phyloP scores from a whole-genome alignment of 495 filamentous ascomycete genomes.

The Aspergillus incahuasiensis region DNA sequence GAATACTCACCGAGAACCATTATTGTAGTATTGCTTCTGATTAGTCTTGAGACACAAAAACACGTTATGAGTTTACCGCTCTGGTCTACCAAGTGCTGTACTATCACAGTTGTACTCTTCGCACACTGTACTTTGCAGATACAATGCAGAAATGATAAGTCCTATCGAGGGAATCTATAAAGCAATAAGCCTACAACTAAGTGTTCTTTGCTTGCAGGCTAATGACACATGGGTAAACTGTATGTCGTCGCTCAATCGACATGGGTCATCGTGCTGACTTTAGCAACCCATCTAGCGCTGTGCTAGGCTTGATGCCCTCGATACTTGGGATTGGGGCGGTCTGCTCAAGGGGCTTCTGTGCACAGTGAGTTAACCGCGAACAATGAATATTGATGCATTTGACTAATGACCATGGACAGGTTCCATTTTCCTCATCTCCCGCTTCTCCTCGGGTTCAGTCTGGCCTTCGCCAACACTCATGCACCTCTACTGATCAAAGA shows the following conservation, averaged over 20 bases:
- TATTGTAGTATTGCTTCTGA: not conserved
- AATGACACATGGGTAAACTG: not conserved
- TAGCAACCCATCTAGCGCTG: not conserved
- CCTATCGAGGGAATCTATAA: no score
- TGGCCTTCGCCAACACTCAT: not conserved
- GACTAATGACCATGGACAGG: no score
- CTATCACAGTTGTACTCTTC: not conserved
- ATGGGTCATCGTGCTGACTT: not conserved
- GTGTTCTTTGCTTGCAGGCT: not conserved
- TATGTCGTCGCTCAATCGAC: not conserved
- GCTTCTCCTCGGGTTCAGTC: no score
- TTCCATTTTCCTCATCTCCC: no score
- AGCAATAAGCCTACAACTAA: no score
- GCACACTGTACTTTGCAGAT: no score
- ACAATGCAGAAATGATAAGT: no score
- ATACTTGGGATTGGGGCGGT: not conserved
- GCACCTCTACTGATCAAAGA: not conserved
- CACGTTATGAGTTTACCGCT: no score
- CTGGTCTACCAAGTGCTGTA: no score
- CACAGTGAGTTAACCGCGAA: no score
- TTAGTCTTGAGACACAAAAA: not conserved
- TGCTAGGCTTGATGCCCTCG: not conserved
- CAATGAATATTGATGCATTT: no score
- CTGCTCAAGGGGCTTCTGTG: not conserved
- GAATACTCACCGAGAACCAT: conserved; percentile 3